Base-by-base conservation (phyloP, 345 rosid species). In the Populus davidiana region DNA sequence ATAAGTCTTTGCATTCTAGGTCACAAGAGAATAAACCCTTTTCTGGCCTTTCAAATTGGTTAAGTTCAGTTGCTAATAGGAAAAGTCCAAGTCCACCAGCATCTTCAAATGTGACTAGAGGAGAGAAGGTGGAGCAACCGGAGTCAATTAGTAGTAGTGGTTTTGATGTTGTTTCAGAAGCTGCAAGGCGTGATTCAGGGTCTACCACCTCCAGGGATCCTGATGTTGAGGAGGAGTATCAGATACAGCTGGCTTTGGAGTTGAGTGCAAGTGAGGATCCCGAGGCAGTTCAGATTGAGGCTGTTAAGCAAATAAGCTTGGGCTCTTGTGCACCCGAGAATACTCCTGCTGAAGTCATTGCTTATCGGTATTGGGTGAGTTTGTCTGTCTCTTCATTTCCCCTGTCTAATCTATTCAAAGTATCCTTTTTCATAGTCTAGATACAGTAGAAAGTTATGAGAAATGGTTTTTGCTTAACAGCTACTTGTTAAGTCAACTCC, bases 211-310 rank as follows among this genome's bases (percentile, higher is more conserved):
- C 92, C 1, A 90, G 88, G 82, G 95, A 91, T 90, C 93, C 97
- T 80, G 91, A 90, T 79, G 65, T 90, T 44, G 96, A 89, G 82
- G 98, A 94, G 82, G 97, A 93, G 83, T 93, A 87, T 86, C 98
- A 94, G 83, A 91, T 93, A 82, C 97, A 94, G 83, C 56, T 90
- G 86, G 98, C 98, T 81, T 74, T 94, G 76, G 97, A 94, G 85
- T 78, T 94, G 86, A 94, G 98, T 86, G 97, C 97, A 11, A 94
- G 86, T 81, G 98, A 94, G 89, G 98, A 94, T 85, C 98, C 98
- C 72, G 98, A 94, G 83, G 98, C 98, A 35, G 93, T 92, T 85
- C 98, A 94, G 82, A 94, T 94, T 82, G 98, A 94, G 87, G 95
- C 97, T 85, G 93, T 94, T 56, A 94, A 94, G 85, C 98, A 94